A percentile compares a stretch with the other conserved stretches of the same genome.
phyloP scores from a whole-genome alignment of 2,329 filamentous ascomycete species.

The Calonectria henricotiae region DNA sequence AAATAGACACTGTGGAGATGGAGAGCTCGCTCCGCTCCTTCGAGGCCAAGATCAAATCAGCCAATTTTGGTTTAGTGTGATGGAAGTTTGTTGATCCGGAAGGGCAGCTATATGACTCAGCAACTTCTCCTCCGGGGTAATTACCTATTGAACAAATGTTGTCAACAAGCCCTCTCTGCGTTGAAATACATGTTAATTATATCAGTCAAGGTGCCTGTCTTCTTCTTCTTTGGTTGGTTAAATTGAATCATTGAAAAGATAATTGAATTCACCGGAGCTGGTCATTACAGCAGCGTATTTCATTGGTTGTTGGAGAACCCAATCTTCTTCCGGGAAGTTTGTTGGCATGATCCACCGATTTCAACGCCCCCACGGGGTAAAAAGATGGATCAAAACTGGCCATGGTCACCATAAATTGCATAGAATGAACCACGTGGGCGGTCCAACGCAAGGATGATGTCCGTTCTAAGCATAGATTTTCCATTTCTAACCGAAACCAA shows the following conservation, averaged over 20 bases:
- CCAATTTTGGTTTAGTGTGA: neutral
- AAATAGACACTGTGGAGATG: no score
- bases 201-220: no score
- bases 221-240: no score
- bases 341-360: neutral
- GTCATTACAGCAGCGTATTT: no score
- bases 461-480: no score
- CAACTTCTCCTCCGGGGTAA: neutral
- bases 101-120: neutral
- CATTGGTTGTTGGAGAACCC: no score
- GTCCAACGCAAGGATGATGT: neutral
- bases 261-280: no score
- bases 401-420: neutral
- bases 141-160: neutral
- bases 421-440: neutral
- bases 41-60: no score
- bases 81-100: neutral
- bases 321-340: neutral
- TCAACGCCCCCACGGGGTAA: neutral
- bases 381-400: neutral
- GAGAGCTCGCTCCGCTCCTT: no score
- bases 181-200: no score
- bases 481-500: neutral
- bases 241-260: no score
- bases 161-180: neutral